Conservation (phyloP, 2,329 filamentous ascomycete genomes). For the Verticillium longisporum region DNA sequence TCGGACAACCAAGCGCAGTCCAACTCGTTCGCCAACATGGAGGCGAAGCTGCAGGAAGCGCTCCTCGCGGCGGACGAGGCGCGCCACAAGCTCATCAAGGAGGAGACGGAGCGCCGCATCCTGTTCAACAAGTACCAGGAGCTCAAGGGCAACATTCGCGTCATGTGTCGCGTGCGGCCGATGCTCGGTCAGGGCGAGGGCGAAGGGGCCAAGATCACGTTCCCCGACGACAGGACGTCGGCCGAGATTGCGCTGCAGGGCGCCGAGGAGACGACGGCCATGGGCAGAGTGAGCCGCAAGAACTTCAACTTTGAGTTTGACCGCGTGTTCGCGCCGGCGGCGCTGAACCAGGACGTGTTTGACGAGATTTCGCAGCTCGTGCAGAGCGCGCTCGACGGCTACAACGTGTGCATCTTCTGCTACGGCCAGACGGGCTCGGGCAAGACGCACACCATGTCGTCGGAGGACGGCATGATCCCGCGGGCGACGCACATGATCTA, state of each 20-base stretch:
- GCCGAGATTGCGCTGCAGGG: constrained; percentile 82
- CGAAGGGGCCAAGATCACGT: constrained; percentile 66
- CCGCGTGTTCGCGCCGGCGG: constrained; percentile 74
- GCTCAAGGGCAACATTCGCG: constrained; percentile 94
- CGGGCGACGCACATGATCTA: constrained; percentile 91
- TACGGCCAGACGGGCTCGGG: constrained; percentile 97
- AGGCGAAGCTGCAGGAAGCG: constrained; percentile 73
- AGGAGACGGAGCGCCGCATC: constrained; percentile 84
- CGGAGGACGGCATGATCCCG: constrained; percentile 88
- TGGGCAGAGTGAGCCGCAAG: constrained; percentile 69
- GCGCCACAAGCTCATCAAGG: constrained; percentile 77
- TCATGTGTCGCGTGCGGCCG: constrained; percentile 93
- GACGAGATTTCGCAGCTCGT: constrained; percentile 95
- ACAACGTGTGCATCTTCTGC: constrained; percentile 98
- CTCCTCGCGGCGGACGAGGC: constrained; percentile 61
- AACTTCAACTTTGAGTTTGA: constrained; percentile 87
- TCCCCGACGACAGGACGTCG: constrained; percentile 76
- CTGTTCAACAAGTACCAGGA: constrained; percentile 98
- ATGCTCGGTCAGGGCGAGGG: constrained; percentile 53
- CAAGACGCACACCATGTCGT: constrained; percentile 96
- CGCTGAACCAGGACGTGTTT: constrained; percentile 81
- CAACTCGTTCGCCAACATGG: constrained; percentile 74
- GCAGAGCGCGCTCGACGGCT: constrained; percentile 91
- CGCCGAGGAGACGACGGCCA: constrained; percentile 74
- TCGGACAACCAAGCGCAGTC: constrained; percentile 87